A percentile compares a stretch with the other conserved stretches of the same genome.
These are phyloP conservation scores for Suhomyces xylopsoci DNA, from an alignment of 805 yeast genomes.

Conservation along the genomic window DNA sequence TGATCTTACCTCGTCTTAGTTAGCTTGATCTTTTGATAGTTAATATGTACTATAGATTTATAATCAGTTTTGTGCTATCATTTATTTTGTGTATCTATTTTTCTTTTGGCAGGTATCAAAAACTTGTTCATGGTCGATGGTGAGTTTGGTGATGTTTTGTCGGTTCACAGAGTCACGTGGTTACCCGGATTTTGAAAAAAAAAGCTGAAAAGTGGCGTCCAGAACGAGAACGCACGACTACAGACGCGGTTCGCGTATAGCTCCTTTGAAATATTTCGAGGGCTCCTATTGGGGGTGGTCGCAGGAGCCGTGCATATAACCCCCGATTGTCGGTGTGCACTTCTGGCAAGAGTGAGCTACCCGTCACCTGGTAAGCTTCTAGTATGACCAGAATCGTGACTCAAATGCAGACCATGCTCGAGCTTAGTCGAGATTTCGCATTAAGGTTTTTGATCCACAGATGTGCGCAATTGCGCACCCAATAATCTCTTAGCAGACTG, in stretches of 20 bases:
- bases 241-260: neutral
- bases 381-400: neutral
- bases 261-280: neutral
- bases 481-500: neutral
- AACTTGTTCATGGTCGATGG: slow-evolving; percentile 3
- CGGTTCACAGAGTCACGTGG: slow-evolving; percentile 1
- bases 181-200: slow-evolving; percentile 4
- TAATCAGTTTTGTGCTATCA: slow-evolving; percentile 10
- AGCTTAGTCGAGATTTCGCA: neutral
- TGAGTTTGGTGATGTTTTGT: slow-evolving; percentile 3
- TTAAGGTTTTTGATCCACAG: neutral
- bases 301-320: neutral
- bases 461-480: neutral
- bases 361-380: neutral
- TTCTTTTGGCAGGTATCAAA: slow-evolving; percentile 1
- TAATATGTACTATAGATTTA: neutral
- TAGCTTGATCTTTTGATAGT: neutral
- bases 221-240: neutral
- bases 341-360: neutral
- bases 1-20: neutral
- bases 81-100: slow-evolving; percentile 11
- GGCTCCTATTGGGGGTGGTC: neutral
- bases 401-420: neutral
- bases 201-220: neutral
- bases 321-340: neutral